These are phyloP conservation scores for Acanthochlamys bracteata DNA, from an alignment of 106 monocot genomes.

Conservation along the genomic window DNA sequence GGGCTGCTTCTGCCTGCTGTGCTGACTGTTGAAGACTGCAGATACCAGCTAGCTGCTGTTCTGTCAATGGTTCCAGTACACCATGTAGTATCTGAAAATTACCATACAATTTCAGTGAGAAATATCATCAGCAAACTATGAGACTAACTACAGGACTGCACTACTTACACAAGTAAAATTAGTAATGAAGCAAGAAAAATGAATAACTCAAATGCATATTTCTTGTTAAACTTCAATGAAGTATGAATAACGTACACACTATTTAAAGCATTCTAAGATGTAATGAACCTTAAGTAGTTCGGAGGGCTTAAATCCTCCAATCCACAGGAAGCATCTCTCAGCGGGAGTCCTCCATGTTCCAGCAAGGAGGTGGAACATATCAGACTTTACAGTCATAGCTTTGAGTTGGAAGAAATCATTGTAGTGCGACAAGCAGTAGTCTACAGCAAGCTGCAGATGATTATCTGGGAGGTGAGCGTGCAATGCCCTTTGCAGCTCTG, in stretches of 20 bases:
- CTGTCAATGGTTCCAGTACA: conserved; percentile 80
- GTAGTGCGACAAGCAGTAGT: conserved; percentile 64
- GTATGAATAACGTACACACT: background rate
- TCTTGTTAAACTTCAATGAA: background rate
- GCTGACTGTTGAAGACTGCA: conserved; percentile 83
- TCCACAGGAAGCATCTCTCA: conserved; percentile 93
- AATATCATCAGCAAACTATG: background rate
- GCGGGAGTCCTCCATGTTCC: conserved; percentile 88
- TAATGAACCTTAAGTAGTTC: conserved; percentile 75
- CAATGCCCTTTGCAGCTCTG: conserved; percentile 56
- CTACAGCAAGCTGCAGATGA: conserved; percentile 58
- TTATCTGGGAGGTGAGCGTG: conserved; percentile 53
- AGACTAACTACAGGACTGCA: background rate
- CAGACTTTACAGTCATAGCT: conserved; percentile 40
- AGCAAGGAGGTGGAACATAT: conserved; percentile 84
- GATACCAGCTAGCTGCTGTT: conserved; percentile 72
- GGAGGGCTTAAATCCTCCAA: conserved; percentile 90
- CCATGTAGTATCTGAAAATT: conserved; percentile 49
- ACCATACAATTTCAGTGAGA: background rate
- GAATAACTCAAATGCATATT: too few species aligned
- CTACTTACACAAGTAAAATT: background rate
- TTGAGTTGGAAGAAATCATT: conserved; percentile 72
- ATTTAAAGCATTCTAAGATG: background rate
- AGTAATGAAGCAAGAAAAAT: background rate
- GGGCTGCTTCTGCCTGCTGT: conserved; percentile 88